These are phyloP conservation scores for Plasmodium billcollinsi DNA, from an alignment of 169 alveolate species.

Conservation along the genomic window DNA sequence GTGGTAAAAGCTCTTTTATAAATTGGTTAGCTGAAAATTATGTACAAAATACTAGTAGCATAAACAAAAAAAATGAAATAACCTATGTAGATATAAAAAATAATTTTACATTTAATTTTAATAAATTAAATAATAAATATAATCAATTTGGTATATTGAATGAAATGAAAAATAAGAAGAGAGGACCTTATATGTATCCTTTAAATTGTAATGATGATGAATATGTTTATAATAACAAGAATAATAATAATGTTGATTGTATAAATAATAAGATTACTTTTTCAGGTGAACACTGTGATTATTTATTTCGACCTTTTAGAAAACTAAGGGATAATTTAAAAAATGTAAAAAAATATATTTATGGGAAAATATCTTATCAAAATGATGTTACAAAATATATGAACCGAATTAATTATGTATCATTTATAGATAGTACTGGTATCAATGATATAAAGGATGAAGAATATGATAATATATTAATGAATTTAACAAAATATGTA, in stretches of 20 bases:
- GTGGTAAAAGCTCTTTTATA: slow-evolving; percentile 69
- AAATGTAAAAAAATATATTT: slow-evolving; percentile 41
- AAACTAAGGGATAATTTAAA: slow-evolving; percentile 25
- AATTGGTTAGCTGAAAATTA: slow-evolving; percentile 56
- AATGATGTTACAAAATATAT: slow-evolving; percentile 52
- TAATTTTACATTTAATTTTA: slow-evolving; percentile 51
- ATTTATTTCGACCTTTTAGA: slow-evolving; percentile 44
- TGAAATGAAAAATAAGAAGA: background rate
- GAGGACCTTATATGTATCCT: background rate
- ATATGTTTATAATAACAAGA: background rate
- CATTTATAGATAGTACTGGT: slow-evolving; percentile 68
- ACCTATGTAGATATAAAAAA: slow-evolving; percentile 56
- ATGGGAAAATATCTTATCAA: slow-evolving; percentile 66
- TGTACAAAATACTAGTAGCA: slow-evolving; percentile 45
- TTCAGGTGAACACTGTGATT: slow-evolving; percentile 61
- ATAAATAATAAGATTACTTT: slow-evolving; percentile 19
- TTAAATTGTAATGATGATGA: background rate
- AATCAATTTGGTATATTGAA: slow-evolving; percentile 38
- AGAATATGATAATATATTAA: slow-evolving; percentile 47
- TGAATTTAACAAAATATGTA: slow-evolving; percentile 59
- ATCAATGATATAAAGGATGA: slow-evolving; percentile 21
- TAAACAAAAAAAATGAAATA: slow-evolving; percentile 25
- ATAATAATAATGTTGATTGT: background rate
- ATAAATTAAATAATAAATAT: slow-evolving; percentile 18
- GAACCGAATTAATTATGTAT: slow-evolving; percentile 66